Base-by-base conservation (phyloP, 352 stramenopile species). In the Blastocystis hominis region DNA sequence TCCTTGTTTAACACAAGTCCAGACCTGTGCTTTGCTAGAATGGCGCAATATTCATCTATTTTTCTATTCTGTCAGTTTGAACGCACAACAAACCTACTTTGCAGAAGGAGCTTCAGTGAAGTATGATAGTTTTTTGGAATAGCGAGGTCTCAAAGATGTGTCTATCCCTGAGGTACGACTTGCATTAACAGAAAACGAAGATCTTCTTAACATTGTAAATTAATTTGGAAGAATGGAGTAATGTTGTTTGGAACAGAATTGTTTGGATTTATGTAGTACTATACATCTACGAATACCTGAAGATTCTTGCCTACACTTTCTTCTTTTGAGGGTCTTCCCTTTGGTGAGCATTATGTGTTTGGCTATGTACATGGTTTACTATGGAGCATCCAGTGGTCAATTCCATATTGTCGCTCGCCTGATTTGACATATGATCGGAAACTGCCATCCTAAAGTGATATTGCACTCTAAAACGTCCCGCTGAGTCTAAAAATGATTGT, bases 1-100 rank as follows among this genome's bases (percentile, higher is more conserved):
- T 68, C 36, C 53, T 30, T 30, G 7, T 36, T 84, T 30, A 84
- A 53, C 13, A 84, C 56, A 50, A 84, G 50, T 66, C 72, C 72
- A 17, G 38, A 50, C 9, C 72, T 46, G 2, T 20, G n/a, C 4
- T 50, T 63, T 34, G 66, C 55, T 34, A 84, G 24, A 17, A 66
- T 17, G 4, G 15, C 34, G 3, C 38, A 46, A 66, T 66, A 84
- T 2, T 84, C 72, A 7, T 84, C 34, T 46, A 84, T 53, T 64
- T 66, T 64, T 36, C 72, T 84, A 84, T 20, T 46, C 9, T 46
- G 20, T 40, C 36, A 20, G 55, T n/a, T 55, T 0, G 50, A 59
- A 7, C 24, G 6, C 5, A 77, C 50, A 56, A 54, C 20, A 59
- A 56, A 30, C 30, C 4, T 77, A 77, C 66, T 47, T 53, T n/a